Conservation (phyloP, 1,284 basidiomycete species). For the Xerocomus amazonicus region DNA sequence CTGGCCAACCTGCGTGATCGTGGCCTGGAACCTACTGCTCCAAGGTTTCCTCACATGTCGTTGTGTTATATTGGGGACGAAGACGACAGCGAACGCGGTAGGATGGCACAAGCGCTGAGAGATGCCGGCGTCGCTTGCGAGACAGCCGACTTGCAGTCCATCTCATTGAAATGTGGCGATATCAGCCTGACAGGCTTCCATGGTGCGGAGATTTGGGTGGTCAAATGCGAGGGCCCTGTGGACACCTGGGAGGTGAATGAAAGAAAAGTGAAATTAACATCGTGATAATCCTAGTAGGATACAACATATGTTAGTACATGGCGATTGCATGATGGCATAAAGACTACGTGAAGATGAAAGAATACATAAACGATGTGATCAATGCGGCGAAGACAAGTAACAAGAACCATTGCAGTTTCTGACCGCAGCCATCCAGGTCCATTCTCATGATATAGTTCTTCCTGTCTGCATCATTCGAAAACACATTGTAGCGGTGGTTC, state of each 20-base stretch:
- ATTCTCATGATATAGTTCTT: constrained; percentile 21
- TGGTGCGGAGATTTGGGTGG: constrained; percentile 59
- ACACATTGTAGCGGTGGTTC: constrained; percentile 28
- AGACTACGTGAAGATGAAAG: constrained; percentile 3
- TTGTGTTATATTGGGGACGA: constrained; percentile 64
- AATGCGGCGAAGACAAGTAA: constrained; percentile 10
- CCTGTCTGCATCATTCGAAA: constrained; percentile 24
- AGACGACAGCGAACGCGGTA: constrained; percentile 42
- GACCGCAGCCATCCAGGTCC: constrained; percentile 5
- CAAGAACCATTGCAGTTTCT: constrained; percentile 2
- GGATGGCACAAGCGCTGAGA: constrained; percentile 36
- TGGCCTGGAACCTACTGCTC: constrained; percentile 43
- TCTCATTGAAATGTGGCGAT: constrained; percentile 33
- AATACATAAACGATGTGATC: constrained; percentile 8
- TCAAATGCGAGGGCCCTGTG: constrained; percentile 59
- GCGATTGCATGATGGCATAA: not conserved
- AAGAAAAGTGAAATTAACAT: constrained; percentile 36
- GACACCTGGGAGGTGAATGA: constrained; percentile 52
- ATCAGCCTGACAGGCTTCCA: constrained; percentile 45
- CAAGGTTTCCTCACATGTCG: constrained; percentile 65
- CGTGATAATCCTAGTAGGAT: not conserved
- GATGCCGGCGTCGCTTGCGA: constrained; percentile 33
- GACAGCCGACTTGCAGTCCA: constrained; percentile 20
- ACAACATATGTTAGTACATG: not conserved
- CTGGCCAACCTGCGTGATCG: constrained; percentile 35